Evolutionary conservation across 2,329 filamentous ascomycete species (phyloP).

Genomic region (Trichoderma koningii): DNA sequence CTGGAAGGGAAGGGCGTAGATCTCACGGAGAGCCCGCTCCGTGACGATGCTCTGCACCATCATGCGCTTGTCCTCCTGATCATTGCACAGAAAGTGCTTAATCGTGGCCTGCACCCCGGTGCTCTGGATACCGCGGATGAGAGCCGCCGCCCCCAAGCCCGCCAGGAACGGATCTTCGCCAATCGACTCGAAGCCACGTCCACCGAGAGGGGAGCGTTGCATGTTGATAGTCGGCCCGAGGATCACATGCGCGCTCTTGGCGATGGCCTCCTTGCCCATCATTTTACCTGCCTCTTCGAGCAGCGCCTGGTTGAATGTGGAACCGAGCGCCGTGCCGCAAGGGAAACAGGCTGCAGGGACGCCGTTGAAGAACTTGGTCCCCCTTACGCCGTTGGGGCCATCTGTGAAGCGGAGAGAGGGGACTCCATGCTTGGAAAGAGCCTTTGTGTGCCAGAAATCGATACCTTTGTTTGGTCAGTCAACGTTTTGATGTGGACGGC

Average conservation of each 20-base stretch:
- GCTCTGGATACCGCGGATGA: slow-evolving; percentile 58
- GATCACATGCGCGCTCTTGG: slow-evolving; percentile 60
- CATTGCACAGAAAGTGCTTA: slow-evolving; percentile 65
- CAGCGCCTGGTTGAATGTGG: slow-evolving; percentile 59
- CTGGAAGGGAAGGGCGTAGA: slow-evolving; percentile 61
- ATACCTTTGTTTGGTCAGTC: slow-evolving; percentile 47
- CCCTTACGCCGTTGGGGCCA: slow-evolving; percentile 69
- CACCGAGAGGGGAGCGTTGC: slow-evolving; percentile 61
- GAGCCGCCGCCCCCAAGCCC: slow-evolving; percentile 55
- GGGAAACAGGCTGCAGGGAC: slow-evolving; percentile 62
- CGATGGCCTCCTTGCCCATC: slow-evolving; percentile 56
- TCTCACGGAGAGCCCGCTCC: slow-evolving; percentile 58
- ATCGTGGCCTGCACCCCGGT: slow-evolving; percentile 58
- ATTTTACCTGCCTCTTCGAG: slow-evolving; percentile 53
- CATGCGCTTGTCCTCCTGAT: slow-evolving; percentile 61
- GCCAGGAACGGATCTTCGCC: slow-evolving; percentile 60
- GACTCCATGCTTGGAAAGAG: slow-evolving; percentile 60
- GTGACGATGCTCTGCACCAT: slow-evolving; percentile 58
- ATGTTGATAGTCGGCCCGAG: slow-evolving; percentile 66
- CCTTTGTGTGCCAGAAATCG: slow-evolving; percentile 70
- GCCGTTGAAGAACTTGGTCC: slow-evolving; percentile 68
- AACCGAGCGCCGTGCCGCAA: slow-evolving; percentile 58
- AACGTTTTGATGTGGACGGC: too few relatives aligned
- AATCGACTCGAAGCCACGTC: slow-evolving; percentile 61
- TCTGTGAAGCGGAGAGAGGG: slow-evolving; percentile 67